A percentile compares a stretch with the other conserved stretches of the same genome.
phyloP scores from a whole-genome alignment of 1,284 basidiomycete species.

The Leucoagaricus sp. region DNA sequence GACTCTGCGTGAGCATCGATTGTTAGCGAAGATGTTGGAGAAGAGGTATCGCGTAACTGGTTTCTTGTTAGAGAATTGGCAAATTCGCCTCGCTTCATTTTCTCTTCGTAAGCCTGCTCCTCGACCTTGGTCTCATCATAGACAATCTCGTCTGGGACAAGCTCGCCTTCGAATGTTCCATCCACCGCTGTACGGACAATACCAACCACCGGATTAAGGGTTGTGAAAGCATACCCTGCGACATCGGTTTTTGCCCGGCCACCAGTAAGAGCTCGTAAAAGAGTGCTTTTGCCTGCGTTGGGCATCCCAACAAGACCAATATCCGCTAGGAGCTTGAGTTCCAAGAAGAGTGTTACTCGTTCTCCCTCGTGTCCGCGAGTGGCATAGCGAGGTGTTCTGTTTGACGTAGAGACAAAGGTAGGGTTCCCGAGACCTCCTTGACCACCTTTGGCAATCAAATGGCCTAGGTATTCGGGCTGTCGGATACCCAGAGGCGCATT shows the following conservation, averaged over 20 bases:
- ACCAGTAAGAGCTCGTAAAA: slow-evolving; percentile 88
- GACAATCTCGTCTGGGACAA: slow-evolving; percentile 45
- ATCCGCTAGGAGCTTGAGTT: slow-evolving; percentile 94
- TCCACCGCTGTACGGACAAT: slow-evolving; percentile 86
- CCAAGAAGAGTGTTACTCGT: slow-evolving; percentile 82
- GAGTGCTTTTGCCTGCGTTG: slow-evolving; percentile 90
- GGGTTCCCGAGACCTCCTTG: slow-evolving; percentile 90
- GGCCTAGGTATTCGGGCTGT: slow-evolving; percentile 58
- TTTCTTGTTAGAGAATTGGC: slow-evolving; percentile 53
- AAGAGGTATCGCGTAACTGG: slow-evolving; percentile 26
- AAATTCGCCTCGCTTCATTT: slow-evolving; percentile 53
- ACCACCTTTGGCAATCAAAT: slow-evolving; percentile 82
- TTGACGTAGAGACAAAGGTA: slow-evolving; percentile 69
- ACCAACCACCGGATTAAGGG: slow-evolving; percentile 93
- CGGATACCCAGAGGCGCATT: slow-evolving; percentile 72
- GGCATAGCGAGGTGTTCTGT: slow-evolving; percentile 81
- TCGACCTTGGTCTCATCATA: slow-evolving; percentile 77
- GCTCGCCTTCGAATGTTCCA: slow-evolving; percentile 71
- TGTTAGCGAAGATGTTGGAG: background rate
- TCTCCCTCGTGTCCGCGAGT: slow-evolving; percentile 83
- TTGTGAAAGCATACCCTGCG: slow-evolving; percentile 93
- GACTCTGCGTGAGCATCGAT: background rate
- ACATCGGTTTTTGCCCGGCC: slow-evolving; percentile 84
- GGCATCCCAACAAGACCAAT: slow-evolving; percentile 96
- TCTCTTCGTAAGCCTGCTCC: slow-evolving; percentile 45